phyloP scores from a whole-genome alignment of 768 basidiomycete species.

The Pluteus cervinus region DNA sequence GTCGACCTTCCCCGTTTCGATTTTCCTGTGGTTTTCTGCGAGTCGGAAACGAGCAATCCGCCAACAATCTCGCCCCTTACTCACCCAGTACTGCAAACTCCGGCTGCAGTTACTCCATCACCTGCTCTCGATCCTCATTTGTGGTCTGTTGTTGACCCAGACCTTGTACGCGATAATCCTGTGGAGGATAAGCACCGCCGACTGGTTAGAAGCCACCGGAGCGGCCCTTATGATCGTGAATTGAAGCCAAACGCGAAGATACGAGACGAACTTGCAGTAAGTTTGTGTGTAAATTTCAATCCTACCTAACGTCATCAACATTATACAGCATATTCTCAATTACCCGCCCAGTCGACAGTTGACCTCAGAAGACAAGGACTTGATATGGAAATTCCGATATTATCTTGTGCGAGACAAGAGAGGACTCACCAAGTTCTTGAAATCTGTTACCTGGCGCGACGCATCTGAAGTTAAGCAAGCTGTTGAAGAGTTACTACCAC shows the following conservation, averaged over 20 bases:
- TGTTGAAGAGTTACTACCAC: slow-evolving; percentile 89
- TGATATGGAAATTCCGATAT: slow-evolving; percentile 99
- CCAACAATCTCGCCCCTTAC: slow-evolving; percentile 5
- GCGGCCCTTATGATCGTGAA: slow-evolving; percentile 91
- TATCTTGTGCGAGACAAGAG: slow-evolving; percentile 89
- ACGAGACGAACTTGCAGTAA: slow-evolving; percentile 84
- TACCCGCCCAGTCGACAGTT: slow-evolving; percentile 87
- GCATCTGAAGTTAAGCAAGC: slow-evolving; percentile 96
- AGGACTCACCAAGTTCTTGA: slow-evolving; percentile 95
- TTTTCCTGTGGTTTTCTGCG: slow-evolving; percentile 93
- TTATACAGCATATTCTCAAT: slow-evolving; percentile 71
- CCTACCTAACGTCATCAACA: background rate
- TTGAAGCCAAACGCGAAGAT: slow-evolving; percentile 96
- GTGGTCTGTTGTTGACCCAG: slow-evolving; percentile 90
- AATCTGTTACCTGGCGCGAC: slow-evolving; percentile 97
- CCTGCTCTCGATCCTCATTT: slow-evolving; percentile 61
- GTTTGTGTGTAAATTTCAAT: slow-evolving; percentile 17
- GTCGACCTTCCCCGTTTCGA: slow-evolving; percentile 95
- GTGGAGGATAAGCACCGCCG: slow-evolving; percentile 97
- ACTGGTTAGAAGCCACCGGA: slow-evolving; percentile 89
- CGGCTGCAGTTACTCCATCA: slow-evolving; percentile 36
- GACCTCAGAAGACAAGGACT: slow-evolving; percentile 88
- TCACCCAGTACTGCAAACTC: slow-evolving; percentile 13
- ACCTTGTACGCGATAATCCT: slow-evolving; percentile 87
- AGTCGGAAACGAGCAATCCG: slow-evolving; percentile 39